Base-by-base conservation (phyloP, 257 asterid genomes). In the Solanum infundibuliforme region DNA sequence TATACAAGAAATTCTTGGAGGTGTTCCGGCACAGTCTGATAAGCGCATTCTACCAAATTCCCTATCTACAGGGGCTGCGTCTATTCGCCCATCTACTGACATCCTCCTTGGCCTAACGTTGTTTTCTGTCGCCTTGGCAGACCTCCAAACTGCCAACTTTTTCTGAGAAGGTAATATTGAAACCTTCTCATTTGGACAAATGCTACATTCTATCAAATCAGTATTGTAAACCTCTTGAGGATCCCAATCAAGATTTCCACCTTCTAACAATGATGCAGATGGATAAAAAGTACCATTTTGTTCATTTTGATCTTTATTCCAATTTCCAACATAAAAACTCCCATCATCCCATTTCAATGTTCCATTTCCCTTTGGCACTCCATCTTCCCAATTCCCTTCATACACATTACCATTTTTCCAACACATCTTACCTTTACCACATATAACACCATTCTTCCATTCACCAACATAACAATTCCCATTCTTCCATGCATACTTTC, bases 311-410 rank as follows among this genome's bases (percentile, higher is more conserved):
- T 86, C 87, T 8, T 69, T 86, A 60, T 66, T 86, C 88, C 88
- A 86, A 6, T 69, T 86, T 7, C 88, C 88, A 25, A 68, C 69
- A 27, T 86, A 86, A 31, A 41, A 72, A 31, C 84, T 86, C 32
- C 82, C 88, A 46, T 86, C 88, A 2, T 46, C 55, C 88, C 88
- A 86, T 72, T 39, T 46, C 6, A 69, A 86, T 36, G 72, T 86
- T 16, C 88, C 88, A 38, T 86, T 71, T 18, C 88, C 88, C 43
- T 72, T 46, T 3, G 88, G 88, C 36, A 41, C 6, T 36, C 88
- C 88, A 25, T 72, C 84, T 86, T 86, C 88, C 88, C 88, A 86
- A 41, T 43, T 39, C 58, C 88, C 88, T 72, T 86, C 88, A 16
- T 71, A 86, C 69, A 86, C 68, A 31, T 86, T 86, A 35, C 83